Conservation (phyloP, 2,329 filamentous ascomycete genomes). For the Fusarium nisikadoi region DNA sequence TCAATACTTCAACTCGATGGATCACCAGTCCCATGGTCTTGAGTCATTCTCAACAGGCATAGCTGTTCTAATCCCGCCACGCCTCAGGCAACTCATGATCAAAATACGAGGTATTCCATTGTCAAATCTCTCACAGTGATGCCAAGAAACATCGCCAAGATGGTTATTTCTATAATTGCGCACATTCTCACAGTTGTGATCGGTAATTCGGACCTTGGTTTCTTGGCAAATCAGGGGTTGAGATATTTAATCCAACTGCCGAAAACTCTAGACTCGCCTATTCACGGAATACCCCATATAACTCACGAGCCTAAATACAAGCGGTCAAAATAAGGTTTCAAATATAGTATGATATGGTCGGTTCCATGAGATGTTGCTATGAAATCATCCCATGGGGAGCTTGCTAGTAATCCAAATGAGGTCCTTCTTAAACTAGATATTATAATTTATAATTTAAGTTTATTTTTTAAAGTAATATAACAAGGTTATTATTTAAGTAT, state of each 20-base stretch:
- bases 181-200: rapidly evolving
- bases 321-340: background rate
- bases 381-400: background rate
- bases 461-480: too few relatives aligned
- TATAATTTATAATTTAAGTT: too few relatives aligned
- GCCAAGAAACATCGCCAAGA: background rate
- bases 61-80: rapidly evolving
- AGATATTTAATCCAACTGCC: background rate
- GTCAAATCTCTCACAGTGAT: background rate
- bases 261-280: background rate
- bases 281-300: background rate
- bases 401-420: too few relatives aligned
- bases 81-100: background rate
- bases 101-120: background rate
- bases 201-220: background rate
- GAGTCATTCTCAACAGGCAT: background rate
- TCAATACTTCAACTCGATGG: rapidly evolving
- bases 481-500: too few relatives aligned
- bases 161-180: too few relatives aligned
- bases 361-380: background rate
- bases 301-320: background rate
- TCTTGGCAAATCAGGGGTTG: background rate
- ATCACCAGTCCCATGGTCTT: background rate
- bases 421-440: too few relatives aligned
- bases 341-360: background rate